Evolutionary conservation across 73 alveolate species (phyloP).

Genomic region (Urostyla sp.): DNA sequence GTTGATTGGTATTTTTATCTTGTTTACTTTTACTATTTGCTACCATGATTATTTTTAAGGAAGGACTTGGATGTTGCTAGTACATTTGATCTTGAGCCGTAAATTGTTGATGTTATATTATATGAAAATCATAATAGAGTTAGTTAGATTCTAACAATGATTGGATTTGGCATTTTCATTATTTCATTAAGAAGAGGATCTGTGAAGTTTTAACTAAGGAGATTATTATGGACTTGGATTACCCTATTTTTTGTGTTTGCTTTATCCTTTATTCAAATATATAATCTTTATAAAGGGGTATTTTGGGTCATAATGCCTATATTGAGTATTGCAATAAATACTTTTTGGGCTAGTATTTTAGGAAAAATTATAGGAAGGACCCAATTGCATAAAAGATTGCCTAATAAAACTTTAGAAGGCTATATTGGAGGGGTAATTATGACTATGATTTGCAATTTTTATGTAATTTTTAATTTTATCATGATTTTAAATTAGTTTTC

Average conservation of each 20-base stretch:
- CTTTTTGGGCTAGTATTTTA: background rate
- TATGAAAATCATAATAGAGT: background rate
- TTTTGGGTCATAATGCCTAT: slow-evolving; percentile 44
- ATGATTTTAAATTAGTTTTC: background rate
- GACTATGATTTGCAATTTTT: slow-evolving; percentile 10
- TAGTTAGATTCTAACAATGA: background rate
- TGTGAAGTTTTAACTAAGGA: background rate
- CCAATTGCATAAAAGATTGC: slow-evolving; percentile 9
- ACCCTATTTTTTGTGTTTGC: slow-evolving; percentile 12
- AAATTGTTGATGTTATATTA: background rate
- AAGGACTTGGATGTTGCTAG: slow-evolving; percentile 1
- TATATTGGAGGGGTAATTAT: slow-evolving; percentile 30
- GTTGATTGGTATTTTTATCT: slow-evolving; percentile 28
- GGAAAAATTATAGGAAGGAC: slow-evolving; percentile 22
- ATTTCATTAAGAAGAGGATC: background rate
- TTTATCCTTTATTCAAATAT: slow-evolving; percentile 21
- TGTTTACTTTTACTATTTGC: slow-evolving; percentile 8
- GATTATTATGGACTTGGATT: slow-evolving; percentile 20
- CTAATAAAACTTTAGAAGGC: slow-evolving; percentile 31
- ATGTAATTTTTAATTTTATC: background rate
- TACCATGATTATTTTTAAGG: slow-evolving; percentile 11
- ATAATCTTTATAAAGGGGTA: slow-evolving; percentile 31
- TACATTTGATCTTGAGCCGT: background rate
- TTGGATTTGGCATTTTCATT: background rate
- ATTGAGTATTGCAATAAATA: slow-evolving; percentile 23